Conservation (phyloP, 2,329 filamentous ascomycete species). For the Aureobasidium sp. region DNA sequence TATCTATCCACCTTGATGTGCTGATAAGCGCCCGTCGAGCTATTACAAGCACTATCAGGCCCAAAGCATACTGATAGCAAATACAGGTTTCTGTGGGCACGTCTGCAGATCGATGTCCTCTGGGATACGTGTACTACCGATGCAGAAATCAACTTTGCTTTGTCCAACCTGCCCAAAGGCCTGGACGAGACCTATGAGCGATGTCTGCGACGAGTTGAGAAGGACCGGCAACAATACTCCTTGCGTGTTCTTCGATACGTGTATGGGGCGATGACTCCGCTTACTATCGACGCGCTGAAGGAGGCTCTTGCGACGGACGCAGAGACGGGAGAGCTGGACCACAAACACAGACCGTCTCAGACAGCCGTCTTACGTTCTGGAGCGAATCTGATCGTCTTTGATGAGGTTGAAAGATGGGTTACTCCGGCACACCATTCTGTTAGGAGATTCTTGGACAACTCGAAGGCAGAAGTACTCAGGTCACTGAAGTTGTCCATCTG, state of each 20-base stretch:
- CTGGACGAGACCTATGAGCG: constrained; percentile 5
- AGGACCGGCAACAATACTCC: not conserved
- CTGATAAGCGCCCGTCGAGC: too few species aligned
- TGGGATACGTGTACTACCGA: constrained; percentile 1
- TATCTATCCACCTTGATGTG: too few species aligned
- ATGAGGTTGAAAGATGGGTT: not conserved
- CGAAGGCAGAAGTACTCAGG: not conserved
- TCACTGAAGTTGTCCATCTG: not conserved
- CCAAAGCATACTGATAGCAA: not conserved
- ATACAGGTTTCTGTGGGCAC: constrained; percentile 8
- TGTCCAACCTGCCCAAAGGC: not conserved
- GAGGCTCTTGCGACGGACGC: not conserved
- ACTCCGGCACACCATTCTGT: constrained; percentile 11
- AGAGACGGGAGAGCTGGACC: not conserved
- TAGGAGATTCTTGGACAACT: not conserved
- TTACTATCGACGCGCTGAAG: constrained; percentile 1
- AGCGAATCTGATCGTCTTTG: not conserved
- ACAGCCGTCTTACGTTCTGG: not conserved
- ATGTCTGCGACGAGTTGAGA: not conserved
- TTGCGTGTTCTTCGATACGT: not conserved
- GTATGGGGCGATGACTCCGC: not conserved
- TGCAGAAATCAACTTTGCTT: not conserved
- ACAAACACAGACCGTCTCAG: not conserved
- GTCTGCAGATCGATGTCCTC: constrained; percentile 4
- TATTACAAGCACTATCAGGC: too few species aligned